Base-by-base conservation (phyloP, 2,329 filamentous ascomycete genomes). In the Aspergillus ochraceus region DNA sequence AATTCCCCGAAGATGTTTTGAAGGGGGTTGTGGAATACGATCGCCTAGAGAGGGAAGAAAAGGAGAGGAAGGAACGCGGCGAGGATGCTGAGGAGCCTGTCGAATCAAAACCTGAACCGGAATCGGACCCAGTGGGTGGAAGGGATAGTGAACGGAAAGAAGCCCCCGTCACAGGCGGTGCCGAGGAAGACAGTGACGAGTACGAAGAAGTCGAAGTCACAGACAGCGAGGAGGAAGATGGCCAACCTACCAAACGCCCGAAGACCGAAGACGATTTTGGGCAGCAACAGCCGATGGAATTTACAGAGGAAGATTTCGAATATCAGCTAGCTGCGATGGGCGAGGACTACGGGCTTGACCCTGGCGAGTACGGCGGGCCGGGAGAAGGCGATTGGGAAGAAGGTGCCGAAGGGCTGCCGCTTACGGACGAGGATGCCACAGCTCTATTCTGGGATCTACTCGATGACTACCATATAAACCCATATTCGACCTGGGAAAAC, bases 271-370 rank as follows among this genome's bases (percentile, higher is more conserved):
- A 81, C 47, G 83, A 80, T 76, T 60, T 80, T 32, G 42, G 60
- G 60, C 64, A 78, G 12, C 77, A 83, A 12, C 76, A 79, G 50
- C 78, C 81, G 1, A 78, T 95, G 8, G 94, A 97, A 69, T 96
- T 97, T 69, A 91, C 90, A 58, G 95, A 98, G 74, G 94, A 93
- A 55, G 95, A 99, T 70, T 96, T 99, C 68, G 93, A 91, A 39
- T 93, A 89, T 71, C 95, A 99, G 71, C 82, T 99, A 12, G 90
- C 91, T 55, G 88, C 90, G 26, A 96, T 97, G 91, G 92, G 90
- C 56, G 85, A 90, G 66, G 88, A 91, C n/a, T 92, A 93, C 66
- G 91, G 87, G 1, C 81, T 93, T 30, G 90, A 92, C 45, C 87
- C 87, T 0, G 90, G 87, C 54, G 90, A 92, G 69, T 92, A 92